Percentiles rank a stretch among this genome's conserved stretches.
phyloP scores from a whole-genome alignment of 768 basidiomycete species.

The Rhodocollybia butyracea region DNA sequence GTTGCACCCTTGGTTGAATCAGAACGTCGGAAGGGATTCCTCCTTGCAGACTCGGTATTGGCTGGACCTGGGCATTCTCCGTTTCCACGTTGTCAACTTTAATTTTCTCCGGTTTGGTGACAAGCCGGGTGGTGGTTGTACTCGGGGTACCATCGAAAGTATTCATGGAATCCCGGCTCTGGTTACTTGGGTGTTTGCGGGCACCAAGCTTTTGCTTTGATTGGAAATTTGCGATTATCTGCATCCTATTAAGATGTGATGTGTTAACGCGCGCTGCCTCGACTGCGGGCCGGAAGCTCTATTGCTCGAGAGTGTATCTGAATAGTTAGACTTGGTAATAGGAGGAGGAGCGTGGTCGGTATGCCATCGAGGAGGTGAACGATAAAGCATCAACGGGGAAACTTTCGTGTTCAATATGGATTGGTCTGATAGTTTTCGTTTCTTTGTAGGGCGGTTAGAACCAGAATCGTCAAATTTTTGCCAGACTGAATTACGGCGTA shows the following conservation, averaged over 20 bases:
- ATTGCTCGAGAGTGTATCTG: background rate
- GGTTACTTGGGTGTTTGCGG: background rate
- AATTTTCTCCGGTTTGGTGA: background rate
- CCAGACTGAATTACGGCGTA: background rate
- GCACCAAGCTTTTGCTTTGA: background rate
- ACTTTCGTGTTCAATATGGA: background rate
- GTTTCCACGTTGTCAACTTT: background rate
- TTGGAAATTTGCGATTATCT: background rate
- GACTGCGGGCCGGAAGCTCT: background rate
- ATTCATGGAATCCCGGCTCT: background rate
- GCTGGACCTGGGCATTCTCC: background rate
- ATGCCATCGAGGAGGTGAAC: background rate
- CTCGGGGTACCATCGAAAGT: background rate
- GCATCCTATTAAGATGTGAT: background rate
- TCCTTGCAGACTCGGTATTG: background rate
- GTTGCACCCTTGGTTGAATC: background rate
- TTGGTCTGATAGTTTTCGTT: background rate
- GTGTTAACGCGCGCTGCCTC: background rate
- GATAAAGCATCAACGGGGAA: slow-evolving; percentile 5
- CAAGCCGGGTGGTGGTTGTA: too few relatives aligned
- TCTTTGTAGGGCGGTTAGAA: background rate
- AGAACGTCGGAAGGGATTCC: slow-evolving; percentile 1
- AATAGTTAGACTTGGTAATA: background rate
- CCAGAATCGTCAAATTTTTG: background rate
- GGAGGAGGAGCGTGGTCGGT: background rate